Evolutionary conservation across 1,284 basidiomycete species (phyloP).

Genomic region (Cystobasidium pallidum): DNA sequence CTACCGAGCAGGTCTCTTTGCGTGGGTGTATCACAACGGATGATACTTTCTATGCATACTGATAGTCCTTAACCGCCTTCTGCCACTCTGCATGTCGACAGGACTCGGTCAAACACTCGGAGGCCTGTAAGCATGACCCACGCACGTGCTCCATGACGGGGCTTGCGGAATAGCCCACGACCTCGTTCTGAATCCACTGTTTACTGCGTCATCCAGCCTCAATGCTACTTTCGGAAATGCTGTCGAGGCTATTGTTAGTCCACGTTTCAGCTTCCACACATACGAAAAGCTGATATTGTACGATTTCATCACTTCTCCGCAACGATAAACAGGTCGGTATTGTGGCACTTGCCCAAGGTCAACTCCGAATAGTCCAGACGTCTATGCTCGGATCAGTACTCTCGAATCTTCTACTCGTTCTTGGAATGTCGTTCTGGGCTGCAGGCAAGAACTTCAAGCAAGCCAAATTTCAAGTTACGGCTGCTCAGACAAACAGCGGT

Average conservation of each 20-base stretch:
- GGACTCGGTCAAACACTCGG: constrained; percentile 43
- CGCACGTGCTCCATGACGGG: constrained; percentile 20
- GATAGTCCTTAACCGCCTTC: neutral
- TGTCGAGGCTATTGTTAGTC: constrained; percentile 56
- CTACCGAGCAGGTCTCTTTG: constrained; percentile 81
- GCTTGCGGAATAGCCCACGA: no score
- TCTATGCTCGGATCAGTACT: constrained; percentile 66
- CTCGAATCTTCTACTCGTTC: constrained; percentile 72
- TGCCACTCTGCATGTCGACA: neutral
- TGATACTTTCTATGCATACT: neutral
- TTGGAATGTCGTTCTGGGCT: constrained; percentile 79
- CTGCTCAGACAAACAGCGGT: constrained; percentile 75
- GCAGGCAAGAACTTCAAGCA: constrained; percentile 67
- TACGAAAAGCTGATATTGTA: neutral
- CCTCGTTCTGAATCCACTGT: no score
- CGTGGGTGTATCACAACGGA: constrained; percentile 35
- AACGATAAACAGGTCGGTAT: constrained; percentile 47
- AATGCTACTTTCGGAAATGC: constrained; percentile 58
- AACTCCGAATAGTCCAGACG: constrained; percentile 78
- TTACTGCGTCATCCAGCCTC: constrained; percentile 24
- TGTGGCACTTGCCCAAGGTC: constrained; percentile 71
- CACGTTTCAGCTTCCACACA: neutral
- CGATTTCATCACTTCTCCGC: neutral
- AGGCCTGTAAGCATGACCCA: constrained; percentile 29
- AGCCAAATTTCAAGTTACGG: constrained; percentile 76